Base-by-base conservation (phyloP, 2,329 filamentous ascomycete genomes). In the Diatrype stigma region DNA sequence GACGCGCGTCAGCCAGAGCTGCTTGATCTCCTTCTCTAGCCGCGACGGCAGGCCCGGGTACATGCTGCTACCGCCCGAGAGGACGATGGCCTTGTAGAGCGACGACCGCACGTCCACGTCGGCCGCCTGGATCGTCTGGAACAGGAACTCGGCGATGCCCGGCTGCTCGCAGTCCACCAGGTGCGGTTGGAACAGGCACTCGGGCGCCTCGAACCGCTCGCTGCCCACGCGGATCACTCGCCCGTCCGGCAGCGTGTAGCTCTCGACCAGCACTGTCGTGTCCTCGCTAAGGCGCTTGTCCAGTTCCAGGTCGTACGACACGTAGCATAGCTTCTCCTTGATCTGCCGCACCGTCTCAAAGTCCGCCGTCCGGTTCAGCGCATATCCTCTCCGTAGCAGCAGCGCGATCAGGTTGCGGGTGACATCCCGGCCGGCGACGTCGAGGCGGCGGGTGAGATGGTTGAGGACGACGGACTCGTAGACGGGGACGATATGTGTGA, bases 301-400 rank as follows among this genome's bases (percentile, higher is more conserved):
- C 50, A 99, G 80, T 72, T 96, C 91, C 51, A 99, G 82, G 70
- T 99, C 94, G 77, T 97, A 99, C 12, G 92, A 96, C 51, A 99
- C 93, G 70, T 99, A 99, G 80, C 94, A 97, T 47, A 99, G 87
- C 80, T 99, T 99, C 80, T 99, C 94, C 77, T 99, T 99, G 78
- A 99, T 97, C 72, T 97, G 93, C 56, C 94, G 89, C 51, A 99
- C 94, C 3, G 94, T 99, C 74, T 99, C 94, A 71, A 99, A 99
- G 71, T 99, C 94, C 68, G 94, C 94, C 12, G 94, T 99, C 70
- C 94, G 85, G 82, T 99, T 99, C 56, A 99, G 84, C 34, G 94
- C 91, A 71, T 99, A 99, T 42, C 94, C 94, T 61, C 94, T 85
- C 65, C 94, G 90, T 51, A 96, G 82, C 19, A 99, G 86, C 46